Evolutionary conservation across 805 yeast genomes (phyloP), one percentile per base, ranked within the genome.

Genomic region (Spencermartinsiella europaea): DNA sequence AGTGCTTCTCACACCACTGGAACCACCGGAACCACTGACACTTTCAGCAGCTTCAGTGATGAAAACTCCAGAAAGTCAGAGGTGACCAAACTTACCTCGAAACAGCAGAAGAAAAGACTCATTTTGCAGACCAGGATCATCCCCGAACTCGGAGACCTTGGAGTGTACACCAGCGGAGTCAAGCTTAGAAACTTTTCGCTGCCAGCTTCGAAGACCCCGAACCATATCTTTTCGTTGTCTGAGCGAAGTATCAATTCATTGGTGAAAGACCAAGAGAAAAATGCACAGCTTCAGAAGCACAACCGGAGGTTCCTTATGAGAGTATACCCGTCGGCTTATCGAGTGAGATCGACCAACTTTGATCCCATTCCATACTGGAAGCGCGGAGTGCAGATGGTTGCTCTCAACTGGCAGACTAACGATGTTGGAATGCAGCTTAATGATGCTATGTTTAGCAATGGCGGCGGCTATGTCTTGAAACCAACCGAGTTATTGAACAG

Each of bases 321-420:
- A 43, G 77, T 89, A 0, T 93, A 93, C 60, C 99, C 99, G 0
- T 81, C 95, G 1, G 81, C 80, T 5, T 75, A 81, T 47, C 68
- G 97, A 35, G 74, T 85, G 52, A 81, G 73, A 44, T 88, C 96
- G 1, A 74, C 85, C 2, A 93, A 93, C 59, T 90, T 87, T 60
- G 76, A 75, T 38, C 98, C 99, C 0, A 65, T 86, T 1, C 63
- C 65, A 0, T 88, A 79, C 59, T 93, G 99, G 99, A 72, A 73
- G 42, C 69, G 75, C 40, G 99, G 99, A 0, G 83, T 76, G 8
- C 99, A 93, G 60, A 79, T 93, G 88, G 98, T 86, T 3, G 98
- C 99, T 0, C 82, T 96, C 0, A 93, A 91, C 61, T 91, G 97
- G 97, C 99, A 91, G 64, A 83, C 93, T 0, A 83, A 79, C 61